phyloP scores from a whole-genome alignment of 1,139 yeast genomes.

The Sugiyamaella neomexicana region DNA sequence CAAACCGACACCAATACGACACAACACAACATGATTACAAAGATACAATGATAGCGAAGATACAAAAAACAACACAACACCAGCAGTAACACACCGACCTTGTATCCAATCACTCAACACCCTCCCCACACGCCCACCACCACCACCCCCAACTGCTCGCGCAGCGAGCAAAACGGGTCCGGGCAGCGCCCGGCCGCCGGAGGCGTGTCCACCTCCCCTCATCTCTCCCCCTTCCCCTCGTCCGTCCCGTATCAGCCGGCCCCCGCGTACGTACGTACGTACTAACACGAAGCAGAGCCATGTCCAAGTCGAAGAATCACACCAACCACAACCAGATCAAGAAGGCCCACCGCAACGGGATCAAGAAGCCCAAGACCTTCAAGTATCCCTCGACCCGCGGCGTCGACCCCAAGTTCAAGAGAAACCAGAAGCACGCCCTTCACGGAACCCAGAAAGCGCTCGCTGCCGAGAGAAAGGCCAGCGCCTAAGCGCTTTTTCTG shows the following conservation, averaged over 20 bases:
- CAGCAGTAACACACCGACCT: too few species aligned
- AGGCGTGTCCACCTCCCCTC: not conserved
- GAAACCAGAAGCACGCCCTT: conserved; percentile 99
- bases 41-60: too few species aligned
- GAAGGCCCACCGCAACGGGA: conserved; percentile 99
- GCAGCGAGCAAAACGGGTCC: too few species aligned
- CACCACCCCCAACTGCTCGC: too few species aligned
- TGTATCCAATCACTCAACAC: too few species aligned
- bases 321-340: conserved; percentile 99
- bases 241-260: too few species aligned
- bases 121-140: too few species aligned
- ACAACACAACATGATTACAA: too few species aligned
- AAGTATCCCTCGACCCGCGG: conserved; percentile 98
- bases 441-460: conserved; percentile 96
- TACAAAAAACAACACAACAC: too few species aligned
- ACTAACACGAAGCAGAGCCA: conserved; percentile 38
- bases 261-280: not conserved
- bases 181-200: conserved; percentile 1
- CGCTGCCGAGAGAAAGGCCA: conserved; percentile 45
- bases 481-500: conserved; percentile 8
- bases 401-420: conserved; percentile 98
- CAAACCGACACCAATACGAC: too few species aligned
- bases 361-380: conserved; percentile 98
- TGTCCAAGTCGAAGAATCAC: conserved; percentile 99
- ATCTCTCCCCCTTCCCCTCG: not conserved